Evolutionary conservation across 495 filamentous ascomycete genomes (phyloP).

Genomic region (Xylaria telfairii): DNA sequence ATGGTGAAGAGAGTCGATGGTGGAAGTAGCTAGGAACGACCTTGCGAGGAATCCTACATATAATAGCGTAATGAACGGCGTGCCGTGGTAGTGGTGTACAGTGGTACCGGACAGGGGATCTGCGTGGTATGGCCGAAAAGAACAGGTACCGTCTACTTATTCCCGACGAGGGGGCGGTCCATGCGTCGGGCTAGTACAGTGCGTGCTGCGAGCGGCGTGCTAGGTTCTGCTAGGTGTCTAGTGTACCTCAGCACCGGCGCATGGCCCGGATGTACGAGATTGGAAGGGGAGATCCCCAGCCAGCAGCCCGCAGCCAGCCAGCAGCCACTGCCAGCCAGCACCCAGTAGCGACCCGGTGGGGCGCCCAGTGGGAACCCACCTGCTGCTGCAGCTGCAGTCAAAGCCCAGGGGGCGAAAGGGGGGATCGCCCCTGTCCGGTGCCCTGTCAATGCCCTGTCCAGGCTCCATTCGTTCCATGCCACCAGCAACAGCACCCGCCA

Average conservation of each 20-base stretch:
- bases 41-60: constrained; percentile 28
- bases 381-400: too few relatives aligned
- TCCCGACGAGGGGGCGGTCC: constrained; percentile 21
- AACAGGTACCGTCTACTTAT: constrained; percentile 24
- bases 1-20: constrained; percentile 20
- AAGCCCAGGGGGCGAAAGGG: constrained; percentile 19
- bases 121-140: constrained; percentile 8
- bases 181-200: constrained; percentile 19
- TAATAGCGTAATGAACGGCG: constrained; percentile 5
- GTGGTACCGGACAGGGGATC: constrained; percentile 10
- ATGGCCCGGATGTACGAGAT: constrained; percentile 21
- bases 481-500: constrained; percentile 8
- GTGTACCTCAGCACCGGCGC: constrained; percentile 16
- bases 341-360: background rate
- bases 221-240: background rate
- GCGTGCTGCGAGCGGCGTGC: background rate
- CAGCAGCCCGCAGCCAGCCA: constrained; percentile 2
- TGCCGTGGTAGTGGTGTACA: background rate
- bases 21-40: constrained; percentile 12
- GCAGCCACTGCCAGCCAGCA: background rate
- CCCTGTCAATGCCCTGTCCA: background rate
- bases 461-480: constrained; percentile 20
- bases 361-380: too few relatives aligned
- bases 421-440: background rate
- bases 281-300: constrained; percentile 23